Conservation (phyloP, 73 alveolate species). For the Paramecium primaurelia region DNA sequence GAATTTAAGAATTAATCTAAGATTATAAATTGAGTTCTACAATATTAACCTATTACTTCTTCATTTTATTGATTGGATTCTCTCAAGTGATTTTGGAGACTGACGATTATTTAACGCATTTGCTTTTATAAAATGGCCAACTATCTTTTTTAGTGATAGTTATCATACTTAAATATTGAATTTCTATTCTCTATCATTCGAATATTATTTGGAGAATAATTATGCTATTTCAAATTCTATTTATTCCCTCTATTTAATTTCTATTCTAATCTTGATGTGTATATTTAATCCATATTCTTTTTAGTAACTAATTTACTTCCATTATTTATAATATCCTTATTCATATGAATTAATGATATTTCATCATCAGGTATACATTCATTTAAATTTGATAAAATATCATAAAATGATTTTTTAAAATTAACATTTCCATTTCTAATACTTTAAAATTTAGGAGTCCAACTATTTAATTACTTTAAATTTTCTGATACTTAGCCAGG, state of each 20-base stretch:
- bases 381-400: not conserved
- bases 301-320: not conserved
- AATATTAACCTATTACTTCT: not conserved
- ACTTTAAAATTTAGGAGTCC: not conserved
- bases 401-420: not conserved
- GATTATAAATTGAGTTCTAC: not conserved
- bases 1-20: not conserved
- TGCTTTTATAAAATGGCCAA: not conserved
- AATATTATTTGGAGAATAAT: not conserved
- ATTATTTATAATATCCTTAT: not conserved
- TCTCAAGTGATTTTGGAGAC: not conserved
- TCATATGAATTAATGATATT: not conserved
- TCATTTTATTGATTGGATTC: not conserved
- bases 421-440: not conserved
- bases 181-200: not conserved
- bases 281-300: not conserved
- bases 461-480: not conserved
- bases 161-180: slow-evolving; percentile 15
- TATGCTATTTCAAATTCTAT: not conserved
- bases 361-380: slow-evolving; percentile 10
- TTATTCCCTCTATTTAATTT: not conserved
- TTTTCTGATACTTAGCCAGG: not conserved
- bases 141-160: slow-evolving; percentile 26
- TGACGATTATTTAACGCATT: not conserved
- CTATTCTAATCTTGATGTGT: not conserved